Base-by-base conservation (phyloP, 169 alveolate species). In the Eimeria tenella region DNA sequence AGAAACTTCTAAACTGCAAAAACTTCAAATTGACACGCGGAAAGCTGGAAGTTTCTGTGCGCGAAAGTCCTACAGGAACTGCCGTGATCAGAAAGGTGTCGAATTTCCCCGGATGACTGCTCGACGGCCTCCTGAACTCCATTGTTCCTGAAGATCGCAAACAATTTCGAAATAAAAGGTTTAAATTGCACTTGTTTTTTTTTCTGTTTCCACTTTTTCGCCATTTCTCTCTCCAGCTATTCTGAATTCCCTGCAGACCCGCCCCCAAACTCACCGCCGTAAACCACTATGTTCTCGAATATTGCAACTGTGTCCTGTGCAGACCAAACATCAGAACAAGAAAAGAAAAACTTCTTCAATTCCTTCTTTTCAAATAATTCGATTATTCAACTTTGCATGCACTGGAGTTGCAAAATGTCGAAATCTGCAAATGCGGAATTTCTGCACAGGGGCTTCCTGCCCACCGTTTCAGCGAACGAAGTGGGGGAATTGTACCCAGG, bases 71-170 rank as follows among this genome's bases (percentile, higher is more conserved):
- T 7, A 71, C 82, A 42, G 82, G 82, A 42, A 55, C 23, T 31
- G 82, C 49, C 82, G 82, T 71, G n/a, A 71, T 71, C 82, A 71
- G 8, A 55, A 71, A 71, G 13, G 82, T 71, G 23, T 31, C 58
- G 10, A 3, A 4, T 52, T 21, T 21, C 13, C 21, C 82, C 25
- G 23, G 25, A n/a, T 5, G 49, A 31, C 13, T 25, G 55, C 58
- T 5, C 25, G 82, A 71, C 25, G 82, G 82, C 23, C 56, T 71
- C 8, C 56, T 52, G 17, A 71, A 55, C 56, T 71, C 82, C 82
- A 71, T 71, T 71, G 82, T 71, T 9, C 82, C 82, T 71, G 82
- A 71, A 71, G 82, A 8, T 31, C 17, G 82, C 19, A n/a, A 19
- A 42, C 58, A 71, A 9, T 5, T 7, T 5, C 5, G 19, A 7